phyloP scores from a whole-genome alignment of 2,329 filamentous ascomycete genomes.

The Acephala macrosclerotiorum region DNA sequence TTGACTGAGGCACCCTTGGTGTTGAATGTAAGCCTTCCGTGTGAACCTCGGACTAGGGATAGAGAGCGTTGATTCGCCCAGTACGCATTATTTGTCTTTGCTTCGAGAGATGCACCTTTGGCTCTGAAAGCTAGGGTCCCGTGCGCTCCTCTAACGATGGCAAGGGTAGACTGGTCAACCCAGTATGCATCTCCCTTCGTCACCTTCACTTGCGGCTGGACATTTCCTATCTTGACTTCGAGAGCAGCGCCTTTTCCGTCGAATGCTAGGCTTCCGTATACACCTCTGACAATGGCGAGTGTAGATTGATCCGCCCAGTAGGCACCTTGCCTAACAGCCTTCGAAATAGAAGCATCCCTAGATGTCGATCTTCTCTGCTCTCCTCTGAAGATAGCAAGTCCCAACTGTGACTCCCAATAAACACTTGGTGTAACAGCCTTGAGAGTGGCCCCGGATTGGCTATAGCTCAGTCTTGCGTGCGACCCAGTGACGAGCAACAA shows the following conservation, averaged over 20 bases:
- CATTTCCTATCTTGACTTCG: background rate
- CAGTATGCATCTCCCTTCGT: background rate
- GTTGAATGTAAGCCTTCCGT: slow-evolving; percentile 16
- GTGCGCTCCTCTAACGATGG: background rate
- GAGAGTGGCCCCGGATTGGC: background rate
- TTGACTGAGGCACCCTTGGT: background rate
- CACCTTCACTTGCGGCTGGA: background rate
- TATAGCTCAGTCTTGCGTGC: background rate
- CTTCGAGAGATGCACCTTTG: background rate
- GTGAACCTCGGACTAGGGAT: slow-evolving; percentile 1
- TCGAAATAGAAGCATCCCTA: background rate
- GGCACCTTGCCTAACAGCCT: background rate
- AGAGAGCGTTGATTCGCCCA: background rate
- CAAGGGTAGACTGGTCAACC: background rate
- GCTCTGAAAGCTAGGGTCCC: background rate
- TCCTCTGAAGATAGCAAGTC: background rate
- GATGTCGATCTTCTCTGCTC: background rate
- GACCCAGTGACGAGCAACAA: background rate
- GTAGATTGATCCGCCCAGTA: background rate
- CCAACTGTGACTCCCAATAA: background rate
- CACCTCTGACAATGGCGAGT: background rate
- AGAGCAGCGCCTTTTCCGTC: background rate
- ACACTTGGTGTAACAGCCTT: background rate
- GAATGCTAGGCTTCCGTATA: background rate
- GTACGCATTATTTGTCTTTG: background rate